Evolutionary conservation across 768 basidiomycete species (phyloP).

Genomic region (Auricularia sp.): DNA sequence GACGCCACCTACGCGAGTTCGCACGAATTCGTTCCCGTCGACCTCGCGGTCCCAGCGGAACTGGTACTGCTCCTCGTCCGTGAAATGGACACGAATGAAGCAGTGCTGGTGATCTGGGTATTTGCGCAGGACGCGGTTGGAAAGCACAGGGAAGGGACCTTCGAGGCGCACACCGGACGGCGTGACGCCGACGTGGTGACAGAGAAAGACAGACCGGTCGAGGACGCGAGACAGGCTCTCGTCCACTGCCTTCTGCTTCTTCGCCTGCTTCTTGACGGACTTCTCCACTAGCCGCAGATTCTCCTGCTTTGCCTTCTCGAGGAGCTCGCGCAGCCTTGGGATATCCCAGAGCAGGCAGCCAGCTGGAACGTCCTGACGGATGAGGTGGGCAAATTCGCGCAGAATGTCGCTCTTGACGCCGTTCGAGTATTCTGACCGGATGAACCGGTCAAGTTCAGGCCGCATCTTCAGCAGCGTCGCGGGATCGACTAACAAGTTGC

Average conservation of each 20-base stretch:
- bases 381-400: slow-evolving; percentile 39
- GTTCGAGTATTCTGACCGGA: slow-evolving; percentile 19
- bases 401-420: slow-evolving; percentile 39
- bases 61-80: slow-evolving; percentile 67
- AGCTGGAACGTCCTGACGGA: slow-evolving; percentile 30
- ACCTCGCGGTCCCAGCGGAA: slow-evolving; percentile 63
- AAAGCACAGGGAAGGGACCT: slow-evolving; percentile 66
- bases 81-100: slow-evolving; percentile 77
- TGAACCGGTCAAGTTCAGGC: slow-evolving; percentile 22
- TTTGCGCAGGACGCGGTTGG: slow-evolving; percentile 69
- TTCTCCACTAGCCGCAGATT: neutral
- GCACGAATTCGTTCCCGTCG: slow-evolving; percentile 46
- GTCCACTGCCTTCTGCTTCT: neutral
- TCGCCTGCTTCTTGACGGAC: neutral
- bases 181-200: slow-evolving; percentile 65
- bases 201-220: slow-evolving; percentile 32
- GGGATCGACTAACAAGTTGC: slow-evolving; percentile 54
- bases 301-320: neutral
- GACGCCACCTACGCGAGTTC: slow-evolving; percentile 44
- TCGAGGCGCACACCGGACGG: slow-evolving; percentile 66
- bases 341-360: neutral
- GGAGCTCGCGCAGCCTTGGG: neutral
- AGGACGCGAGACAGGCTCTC: neutral
- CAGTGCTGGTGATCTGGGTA: slow-evolving; percentile 50
- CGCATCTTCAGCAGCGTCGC: slow-evolving; percentile 36